Base-by-base conservation (phyloP, 768 basidiomycete genomes). In the Pleurotus eryngii region DNA sequence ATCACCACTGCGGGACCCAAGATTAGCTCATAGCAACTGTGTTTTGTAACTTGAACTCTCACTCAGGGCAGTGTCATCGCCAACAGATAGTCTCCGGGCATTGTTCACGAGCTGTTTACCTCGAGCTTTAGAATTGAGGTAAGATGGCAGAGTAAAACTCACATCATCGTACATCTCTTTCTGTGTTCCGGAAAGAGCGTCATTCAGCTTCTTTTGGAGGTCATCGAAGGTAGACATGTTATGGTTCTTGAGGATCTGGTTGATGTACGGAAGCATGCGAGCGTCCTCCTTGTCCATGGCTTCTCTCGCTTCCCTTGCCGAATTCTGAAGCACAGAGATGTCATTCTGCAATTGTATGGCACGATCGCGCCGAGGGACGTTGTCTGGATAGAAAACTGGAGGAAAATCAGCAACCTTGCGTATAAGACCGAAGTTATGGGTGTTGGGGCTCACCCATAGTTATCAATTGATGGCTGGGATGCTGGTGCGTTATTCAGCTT, bases 201-300 rank as follows among this genome's bases (percentile, higher is more conserved):
- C 51, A 9, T 53, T 42, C 5, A 53, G 51, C 11, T 53, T 53
- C 51, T 53, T 42, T 22, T 53, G 51, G n/a, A 53, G 37, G 6
- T 53, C 51, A 39, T 53, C 51, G 38, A 53, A 53, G 37, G 51
- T 53, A 4, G 51, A 22, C 51, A 53, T 53, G 3, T 40, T 40
- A 39, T 53, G 51, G 15, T 40, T 53, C 22, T 53, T 53, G 37
- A 53, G 51, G 51, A 53, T 53, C 38, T 53, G 51, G 38, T 53
- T 53, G 35, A 53, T 53, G 17, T 53, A 53, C 5, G 51, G 51
- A 8, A 53, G 2, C 51, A 53, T 53, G 9, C 51, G 51, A 6
- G 51, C 51, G n/a, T 54, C 51, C 42, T 54, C 51, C 9, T 54
- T 42, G 39, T 54, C 51, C 51, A 54, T 54, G n/a, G 51, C 51